These are phyloP conservation scores for Datura wrightii DNA, from an alignment of 257 asterid species.

Conservation along the genomic window DNA sequence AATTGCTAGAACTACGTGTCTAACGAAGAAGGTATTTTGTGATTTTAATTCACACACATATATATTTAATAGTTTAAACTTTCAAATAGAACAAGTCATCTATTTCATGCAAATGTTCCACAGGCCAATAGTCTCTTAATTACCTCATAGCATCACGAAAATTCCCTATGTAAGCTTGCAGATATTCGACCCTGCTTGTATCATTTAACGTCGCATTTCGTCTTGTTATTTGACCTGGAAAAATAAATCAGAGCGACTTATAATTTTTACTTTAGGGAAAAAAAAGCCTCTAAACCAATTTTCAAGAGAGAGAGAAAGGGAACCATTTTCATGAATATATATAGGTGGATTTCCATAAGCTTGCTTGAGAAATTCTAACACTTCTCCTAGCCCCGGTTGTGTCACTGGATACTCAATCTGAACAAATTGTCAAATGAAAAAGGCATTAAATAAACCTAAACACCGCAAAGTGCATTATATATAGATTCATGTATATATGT, in stretches of 20 bases:
- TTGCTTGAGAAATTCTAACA: constrained; percentile 40
- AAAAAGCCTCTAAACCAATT: neutral
- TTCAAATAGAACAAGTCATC: neutral
- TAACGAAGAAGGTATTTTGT: neutral
- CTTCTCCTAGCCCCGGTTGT: neutral
- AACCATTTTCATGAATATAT: constrained; percentile 54
- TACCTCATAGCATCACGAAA: constrained; percentile 47
- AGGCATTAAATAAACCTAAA: constrained; percentile 36
- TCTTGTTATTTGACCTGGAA: constrained; percentile 29
- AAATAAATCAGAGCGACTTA: neutral
- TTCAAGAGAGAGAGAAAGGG: constrained; percentile 29
- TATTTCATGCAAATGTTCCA: neutral
- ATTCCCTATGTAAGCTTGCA: constrained; percentile 40
- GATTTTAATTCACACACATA: neutral
- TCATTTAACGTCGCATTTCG: constrained; percentile 39
- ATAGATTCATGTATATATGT: constrained; percentile 30
- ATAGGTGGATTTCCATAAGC: constrained; percentile 61
- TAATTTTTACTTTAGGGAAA: neutral
- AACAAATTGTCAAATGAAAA: constrained; percentile 46
- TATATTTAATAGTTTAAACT: neutral
- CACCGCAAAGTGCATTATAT: neutral
- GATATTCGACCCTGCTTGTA: constrained; percentile 33
- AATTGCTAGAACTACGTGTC: neutral
- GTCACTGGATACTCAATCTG: constrained; percentile 25
- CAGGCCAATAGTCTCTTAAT: neutral